Evolutionary conservation across 192 early-diverging fungal genomes (phyloP), one percentile per base, ranked within the genome.

Genomic region (Nowakowskiella sp.): DNA sequence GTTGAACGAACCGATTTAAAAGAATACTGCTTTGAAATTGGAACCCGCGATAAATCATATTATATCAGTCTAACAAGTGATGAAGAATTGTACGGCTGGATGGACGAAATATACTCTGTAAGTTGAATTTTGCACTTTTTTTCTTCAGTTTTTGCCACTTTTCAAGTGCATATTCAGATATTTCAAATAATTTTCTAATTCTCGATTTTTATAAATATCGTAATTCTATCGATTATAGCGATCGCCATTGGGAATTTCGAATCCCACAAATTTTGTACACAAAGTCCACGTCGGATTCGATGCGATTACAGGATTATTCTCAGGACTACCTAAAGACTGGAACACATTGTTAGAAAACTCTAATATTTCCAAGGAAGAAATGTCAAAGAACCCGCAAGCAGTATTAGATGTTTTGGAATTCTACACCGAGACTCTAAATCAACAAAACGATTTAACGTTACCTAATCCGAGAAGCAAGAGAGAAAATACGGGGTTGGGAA

Each of bases 321-420:
- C 25, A 26, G 89, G 89, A 27, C 53, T 91, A 58, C 89, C 89
- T 47, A 86, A 88, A 57, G 80, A 87, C 61, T 92, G 89, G 89
- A 83, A 78, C 36, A 82, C 77, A 61, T 72, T 92, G 24, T 54
- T 91, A 43, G 85, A 86, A 65, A 81, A 80, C 24, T 91, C 89
- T 4, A 83, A 82, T 43, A 90, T 91, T 42, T 88, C 89, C 16
- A 76, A 86, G 53, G 87, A 91, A 60, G 89, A 91, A 75, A 86
- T 85, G 48, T 81, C 84, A 31, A 87, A 88, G 66, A 85, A 92
- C 44, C 89, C 89, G 19, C 88, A 90, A 62, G 88, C 89, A 21
- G 89, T 92, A 31, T 61, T 90, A 13, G 88, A 90, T 49, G 89
- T 85, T 31, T 69, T 92, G 26, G 87, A 90, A 62, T 92, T 92